These are phyloP conservation scores for Fonsecaea pedrosoi DNA, from an alignment of 2,329 filamentous ascomycete species.

Conservation along the genomic window DNA sequence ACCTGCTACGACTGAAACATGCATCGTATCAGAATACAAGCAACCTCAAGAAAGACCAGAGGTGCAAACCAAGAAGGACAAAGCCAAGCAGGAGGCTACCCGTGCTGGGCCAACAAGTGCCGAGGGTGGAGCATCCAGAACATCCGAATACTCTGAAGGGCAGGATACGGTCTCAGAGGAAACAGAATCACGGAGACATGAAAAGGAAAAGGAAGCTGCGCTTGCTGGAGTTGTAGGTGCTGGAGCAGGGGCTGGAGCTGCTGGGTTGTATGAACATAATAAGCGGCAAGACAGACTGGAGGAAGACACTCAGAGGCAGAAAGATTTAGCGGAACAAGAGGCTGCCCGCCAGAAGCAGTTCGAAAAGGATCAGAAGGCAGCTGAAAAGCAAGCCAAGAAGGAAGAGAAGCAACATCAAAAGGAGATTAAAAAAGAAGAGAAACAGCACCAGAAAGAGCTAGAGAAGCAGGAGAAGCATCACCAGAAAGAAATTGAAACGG, in stretches of 20 bases:
- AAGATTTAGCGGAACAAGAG: constrained; percentile 35
- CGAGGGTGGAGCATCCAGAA: neutral
- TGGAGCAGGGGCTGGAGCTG: constrained; percentile 24
- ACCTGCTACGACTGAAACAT: neutral
- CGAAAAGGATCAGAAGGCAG: constrained; percentile 33
- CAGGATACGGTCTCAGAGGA: constrained; percentile 2
- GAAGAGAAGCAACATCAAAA: constrained; percentile 33
- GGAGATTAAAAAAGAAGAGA: constrained; percentile 28
- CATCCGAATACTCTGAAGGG: neutral
- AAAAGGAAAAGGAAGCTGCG: constrained; percentile 21
- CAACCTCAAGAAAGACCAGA: constrained; percentile 3
- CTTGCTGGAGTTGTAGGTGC: constrained; percentile 25
- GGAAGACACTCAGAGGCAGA: constrained; percentile 27
- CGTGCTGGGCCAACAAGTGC: neutral
- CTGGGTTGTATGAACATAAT: constrained; percentile 33
- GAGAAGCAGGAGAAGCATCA: constrained; percentile 32
- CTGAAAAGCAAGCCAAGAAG: constrained; percentile 32
- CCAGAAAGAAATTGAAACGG: constrained; percentile 28
- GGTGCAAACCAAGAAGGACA: constrained; percentile 5
- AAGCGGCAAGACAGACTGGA: constrained; percentile 27
- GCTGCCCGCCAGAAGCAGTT: constrained; percentile 34
- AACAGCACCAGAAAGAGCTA: constrained; percentile 26
- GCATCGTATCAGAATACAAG: neutral
- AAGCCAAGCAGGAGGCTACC: constrained; percentile 2
- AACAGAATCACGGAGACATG: neutral